Base-by-base conservation (phyloP, 2,329 filamentous ascomycete species). In the Graphiopsis chlorocephala region DNA sequence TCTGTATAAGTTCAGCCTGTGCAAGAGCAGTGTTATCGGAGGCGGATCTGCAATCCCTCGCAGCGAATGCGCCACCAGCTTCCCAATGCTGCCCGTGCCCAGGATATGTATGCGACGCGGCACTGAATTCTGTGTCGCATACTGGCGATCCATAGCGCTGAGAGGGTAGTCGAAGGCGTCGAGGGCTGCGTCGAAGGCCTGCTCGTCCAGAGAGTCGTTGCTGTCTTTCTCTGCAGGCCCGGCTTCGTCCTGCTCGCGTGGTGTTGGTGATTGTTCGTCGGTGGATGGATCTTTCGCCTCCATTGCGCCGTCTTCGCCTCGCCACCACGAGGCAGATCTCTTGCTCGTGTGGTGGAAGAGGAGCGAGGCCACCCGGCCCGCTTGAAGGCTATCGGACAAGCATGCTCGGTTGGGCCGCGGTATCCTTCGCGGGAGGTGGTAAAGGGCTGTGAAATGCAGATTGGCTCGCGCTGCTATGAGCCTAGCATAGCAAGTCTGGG, bases 21-120 rank as follows among this genome's bases (percentile, higher is more conserved):
- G 90, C 38, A 96, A 83, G n/a, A 97, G 83, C 6, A 97, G 83
- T 0, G 92, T 94, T 42, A 97, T 84, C 0, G 90, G 90, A 4
- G 92, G 91, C 2, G 85, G 83, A 23, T 85, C 78, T 8, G 82
- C 80, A 10, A 87, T 80, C 23, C 84, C 82, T 25, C 86, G 85
- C 12, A 97, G 80, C 25, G 87, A 86, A 73, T 89, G 88, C 28
- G 93, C 92, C 68, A 93, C 86, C 28, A 97, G 85, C 50, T 87
- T 87, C 15, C 93, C 93, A 14, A 97, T 82, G 73, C 92, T 96
- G 38, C 93, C 93, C 12, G 90, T 75, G 12, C 94, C 93, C 3
- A 97, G 79, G 56, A 97, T 84, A 72, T 95, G 87, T 67, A 96
- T 88, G 35, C 88, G 84, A 66, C 80, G 73, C n/a, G 72, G 73